Base-by-base conservation (phyloP, 129 eudicot species). In the Heracleum sosnowskyi region DNA sequence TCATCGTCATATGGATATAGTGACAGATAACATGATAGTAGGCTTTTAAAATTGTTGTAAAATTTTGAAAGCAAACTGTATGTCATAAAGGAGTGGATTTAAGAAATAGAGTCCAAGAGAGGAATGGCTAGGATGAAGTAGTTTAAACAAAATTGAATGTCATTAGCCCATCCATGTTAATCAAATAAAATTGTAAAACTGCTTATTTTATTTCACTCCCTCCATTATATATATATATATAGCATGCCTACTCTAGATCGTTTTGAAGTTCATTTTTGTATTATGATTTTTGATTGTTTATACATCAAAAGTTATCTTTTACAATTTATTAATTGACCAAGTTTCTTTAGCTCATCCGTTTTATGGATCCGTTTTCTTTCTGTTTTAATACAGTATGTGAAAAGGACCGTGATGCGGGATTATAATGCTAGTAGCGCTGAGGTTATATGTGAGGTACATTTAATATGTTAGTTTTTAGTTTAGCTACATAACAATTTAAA, bases 381-480 rank as follows among this genome's bases (percentile, higher is more conserved):
- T 62, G 20, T 77, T 76, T 73, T 79, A 37, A 73, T 69, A 60
- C 86, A 93, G 98, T 93, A 93, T 76, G 83, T 93, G 16, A 91
- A 86, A 81, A 88, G 92, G 86, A 81, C 89, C 29, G 99, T 92
- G 16, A 75, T 92, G 90, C 82, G 96, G 62, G 97, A 95, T 75
- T 88, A 78, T 77, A 86, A 84, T 82, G 99, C 97, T 75, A 85
- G 85, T 63, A 91, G 96, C 37, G 99, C 99, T 24, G 99, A 95
- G 83, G 96, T 95, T 69, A 34, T 95, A 69, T 95, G 99, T 8
- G 96, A 95, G 98, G 98, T 93, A 83, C 82, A 78, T 37, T 20
- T 11, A 17, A n/a, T 41, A 35, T 64, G 11, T 81, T 63, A 11
- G 4, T 7, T 31, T 22, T 35, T 40, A 22, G 12, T 55, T 70